These are phyloP conservation scores for Astraeus odoratus DNA, from an alignment of 768 basidiomycete species.

Conservation along the genomic window DNA sequence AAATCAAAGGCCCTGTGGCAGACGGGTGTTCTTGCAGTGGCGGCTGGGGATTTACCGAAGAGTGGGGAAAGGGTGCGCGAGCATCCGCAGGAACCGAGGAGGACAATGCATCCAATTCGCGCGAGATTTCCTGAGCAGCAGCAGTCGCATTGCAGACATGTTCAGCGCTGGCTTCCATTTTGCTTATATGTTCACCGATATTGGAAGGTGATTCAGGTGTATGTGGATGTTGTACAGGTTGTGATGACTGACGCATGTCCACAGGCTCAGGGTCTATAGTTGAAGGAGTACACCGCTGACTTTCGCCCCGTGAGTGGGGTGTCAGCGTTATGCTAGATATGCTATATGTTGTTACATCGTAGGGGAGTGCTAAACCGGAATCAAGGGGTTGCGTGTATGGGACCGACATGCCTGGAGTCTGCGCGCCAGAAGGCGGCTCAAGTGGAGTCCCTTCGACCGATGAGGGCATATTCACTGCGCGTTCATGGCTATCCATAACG, in stretches of 20 bases:
- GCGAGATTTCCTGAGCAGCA: constrained; percentile 60
- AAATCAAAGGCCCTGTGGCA: no score
- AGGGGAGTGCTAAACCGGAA: constrained; percentile 1
- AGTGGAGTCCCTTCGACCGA: background rate
- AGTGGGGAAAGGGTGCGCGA: constrained; percentile 11
- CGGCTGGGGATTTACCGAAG: constrained; percentile 12
- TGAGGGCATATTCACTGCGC: background rate
- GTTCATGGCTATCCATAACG: constrained; percentile 7
- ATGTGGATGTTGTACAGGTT: constrained; percentile 6
- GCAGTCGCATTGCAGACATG: constrained; percentile 54
- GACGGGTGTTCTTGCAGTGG: no score
- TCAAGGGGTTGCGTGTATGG: background rate
- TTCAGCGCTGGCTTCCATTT: constrained; percentile 37
- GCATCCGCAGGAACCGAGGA: no score
- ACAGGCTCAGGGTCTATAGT: constrained; percentile 21
- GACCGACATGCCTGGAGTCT: background rate
- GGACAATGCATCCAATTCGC: constrained; percentile 57
- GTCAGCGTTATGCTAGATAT: background rate
- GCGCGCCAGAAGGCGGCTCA: background rate
- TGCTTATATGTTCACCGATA: constrained; percentile 17
- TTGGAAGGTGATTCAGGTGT: background rate
- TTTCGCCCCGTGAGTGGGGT: constrained; percentile 13
- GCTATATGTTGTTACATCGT: constrained; percentile 1
- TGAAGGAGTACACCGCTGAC: constrained; percentile 30
- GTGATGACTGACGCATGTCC: constrained; percentile 1